Evolutionary conservation across 2,329 filamentous ascomycete species (phyloP), one percentile per base, ranked within the genome.

Genomic region (Truncatella angustata): DNA sequence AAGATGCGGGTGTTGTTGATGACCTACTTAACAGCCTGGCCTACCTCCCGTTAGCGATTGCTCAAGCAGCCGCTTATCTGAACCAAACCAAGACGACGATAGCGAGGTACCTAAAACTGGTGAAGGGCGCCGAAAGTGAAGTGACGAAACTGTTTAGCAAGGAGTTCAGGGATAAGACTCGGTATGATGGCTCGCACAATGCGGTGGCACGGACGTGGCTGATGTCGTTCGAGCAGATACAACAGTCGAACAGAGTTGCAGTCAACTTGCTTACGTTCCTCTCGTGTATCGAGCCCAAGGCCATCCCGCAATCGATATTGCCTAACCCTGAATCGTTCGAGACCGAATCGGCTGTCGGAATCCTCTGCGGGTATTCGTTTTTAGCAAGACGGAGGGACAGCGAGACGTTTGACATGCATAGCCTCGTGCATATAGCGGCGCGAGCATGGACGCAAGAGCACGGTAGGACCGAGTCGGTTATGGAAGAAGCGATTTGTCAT

Each of bases 141-240:
- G 52, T 59, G 5, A 54, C 68, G 4, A 55, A 60, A 18, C 44
- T 73, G 1, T 57, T 74, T 18, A 70, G 62, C 48, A 54, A 58
- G 45, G 64, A 70, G 10, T 70, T 73, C 24, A 55, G 56, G 4
- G 71, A 74, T 51, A 56, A 61, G 2, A 61, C 51, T 2, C 20
- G 40, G 2, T 44, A 44, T 7, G 50, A 35, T 11, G 54, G 46
- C 1, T 59, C 68, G 1, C 64, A 66, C 37, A 66, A 70, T 20
- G 62, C 71, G 1, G 60, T 75, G 2, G 68, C 68, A 4, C 65
- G 63, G 0, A 73, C 73, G 1, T 73, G 66, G 60, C 55, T 72
- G 1, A 62, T 76, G 14, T 74, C 73, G 0, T 73, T 77, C 30
- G 58, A 72, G 14, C 63, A 69, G 26, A 71, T 75, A 21, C 56